phyloP scores from a whole-genome alignment of 345 rosid species.

The Pelargonium nanum region DNA sequence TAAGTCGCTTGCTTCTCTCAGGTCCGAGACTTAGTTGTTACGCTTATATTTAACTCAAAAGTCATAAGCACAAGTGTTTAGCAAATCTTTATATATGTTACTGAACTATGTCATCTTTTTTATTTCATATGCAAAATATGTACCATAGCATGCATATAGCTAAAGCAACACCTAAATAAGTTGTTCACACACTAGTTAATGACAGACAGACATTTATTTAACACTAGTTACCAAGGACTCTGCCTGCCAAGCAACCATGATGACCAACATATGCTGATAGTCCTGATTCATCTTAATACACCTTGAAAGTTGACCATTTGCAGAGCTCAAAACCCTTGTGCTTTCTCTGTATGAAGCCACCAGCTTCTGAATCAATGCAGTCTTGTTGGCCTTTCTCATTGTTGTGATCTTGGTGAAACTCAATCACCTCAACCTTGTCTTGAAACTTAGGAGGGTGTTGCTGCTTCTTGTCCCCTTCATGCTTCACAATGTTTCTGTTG shows the following conservation, averaged over 20 bases:
- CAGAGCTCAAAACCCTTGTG: constrained; percentile 23
- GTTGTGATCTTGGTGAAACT: constrained; percentile 12
- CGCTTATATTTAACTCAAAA: no score
- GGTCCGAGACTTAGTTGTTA: no score
- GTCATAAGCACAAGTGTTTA: not conserved
- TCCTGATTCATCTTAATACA: not conserved
- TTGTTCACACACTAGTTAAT: not conserved
- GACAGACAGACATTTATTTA: not conserved
- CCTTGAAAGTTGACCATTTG: constrained; percentile 27
- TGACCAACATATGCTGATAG: not conserved
- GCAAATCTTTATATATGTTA: not conserved
- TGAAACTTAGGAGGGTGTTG: constrained; percentile 12
- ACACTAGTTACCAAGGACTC: not conserved
- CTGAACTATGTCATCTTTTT: not conserved
- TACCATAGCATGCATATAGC: no score
- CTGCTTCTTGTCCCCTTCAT: not conserved
- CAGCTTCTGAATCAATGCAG: constrained; percentile 7
- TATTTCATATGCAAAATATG: no score
- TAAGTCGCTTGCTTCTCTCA: no score
- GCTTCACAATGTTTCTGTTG: constrained; percentile 15
- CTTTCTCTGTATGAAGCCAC: constrained; percentile 16
- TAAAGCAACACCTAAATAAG: not conserved
- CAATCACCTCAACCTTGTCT: constrained; percentile 31
- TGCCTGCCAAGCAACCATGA: constrained; percentile 1
- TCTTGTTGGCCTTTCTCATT: constrained; percentile 5